Evolutionary conservation across 2,329 filamentous ascomycete genomes (phyloP), one percentile per base, ranked within the genome.

Genomic region (Colletotrichum aenigma): DNA sequence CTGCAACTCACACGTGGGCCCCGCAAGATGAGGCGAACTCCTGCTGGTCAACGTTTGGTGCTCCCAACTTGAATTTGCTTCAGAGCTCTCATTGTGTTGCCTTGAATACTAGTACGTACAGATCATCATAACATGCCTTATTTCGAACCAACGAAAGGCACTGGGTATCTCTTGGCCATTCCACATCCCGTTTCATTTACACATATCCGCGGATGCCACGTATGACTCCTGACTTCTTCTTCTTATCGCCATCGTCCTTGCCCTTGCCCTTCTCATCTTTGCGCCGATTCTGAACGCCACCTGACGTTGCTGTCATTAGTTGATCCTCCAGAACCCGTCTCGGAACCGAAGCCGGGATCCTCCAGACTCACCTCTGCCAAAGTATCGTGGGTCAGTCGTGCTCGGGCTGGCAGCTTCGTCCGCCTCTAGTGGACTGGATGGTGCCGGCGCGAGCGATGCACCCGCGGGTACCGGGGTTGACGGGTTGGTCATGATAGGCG

Each of bases 231-330:
- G 80, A 80, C 74, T 86, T 87, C 78, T 85, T 87, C 15, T 84
- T 83, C 74, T 83, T 83, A 60, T 84, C 83, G 1, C 81, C 78
- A 13, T 88, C 87, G 7, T 88, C 86, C 52, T 84, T 84, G 61
- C 83, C 83, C 77, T 88, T 88, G 38, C 89, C 87, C 76, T 89
- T 90, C 78, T 85, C 86, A 3, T 91, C 88, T 78, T 90, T 88
- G 5, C 86, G 86, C 34, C 85, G 81, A 79, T 88, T 89, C 77
- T 89, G 88, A 10, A 88, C 83, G 26, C 88, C 87, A 21, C 88
- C 89, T 87, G 79, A 24, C 62, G 66, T 43, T 26, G 43, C n/a
- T 52, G n/a, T 58, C 28, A 69, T 55, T 74, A 65, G 61, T 74
- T 65, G 62, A 69, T 62, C 66, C 64, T 38, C 66, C 36, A 48